phyloP scores from a whole-genome alignment of 2,329 filamentous ascomycete genomes.

The Colletotrichum agaves region DNA sequence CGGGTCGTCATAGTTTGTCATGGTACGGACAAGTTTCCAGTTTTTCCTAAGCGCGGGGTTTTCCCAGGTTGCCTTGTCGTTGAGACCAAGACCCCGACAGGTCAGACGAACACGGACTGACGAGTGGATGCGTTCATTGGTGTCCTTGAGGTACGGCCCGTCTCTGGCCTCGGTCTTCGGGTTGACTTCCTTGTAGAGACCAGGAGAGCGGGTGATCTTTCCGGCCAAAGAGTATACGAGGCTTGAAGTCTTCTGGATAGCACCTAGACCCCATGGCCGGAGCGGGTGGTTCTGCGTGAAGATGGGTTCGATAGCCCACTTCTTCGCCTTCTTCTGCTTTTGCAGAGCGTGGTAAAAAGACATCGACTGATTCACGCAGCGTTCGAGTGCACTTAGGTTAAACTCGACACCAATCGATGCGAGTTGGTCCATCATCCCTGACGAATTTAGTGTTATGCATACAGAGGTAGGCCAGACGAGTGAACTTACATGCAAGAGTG shows the following conservation, averaged over 20 bases:
- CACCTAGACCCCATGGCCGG: constrained; percentile 60
- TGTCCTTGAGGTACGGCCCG: constrained; percentile 57
- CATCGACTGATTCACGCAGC: constrained; percentile 48
- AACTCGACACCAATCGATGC: constrained; percentile 63
- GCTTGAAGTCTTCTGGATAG: constrained; percentile 52
- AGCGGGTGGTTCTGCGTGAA: constrained; percentile 58
- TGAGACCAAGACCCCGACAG: constrained; percentile 59
- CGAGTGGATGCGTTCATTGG: constrained; percentile 66
- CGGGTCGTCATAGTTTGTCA: constrained; percentile 47
- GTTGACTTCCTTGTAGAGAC: constrained; percentile 58
- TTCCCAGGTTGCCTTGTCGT: constrained; percentile 60
- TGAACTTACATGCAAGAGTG: constrained; percentile 50
- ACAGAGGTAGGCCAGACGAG: not conserved
- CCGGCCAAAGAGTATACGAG: constrained; percentile 58
- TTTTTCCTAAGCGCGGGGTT: constrained; percentile 55
- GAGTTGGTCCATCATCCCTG: constrained; percentile 68
- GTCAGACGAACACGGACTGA: constrained; percentile 65
- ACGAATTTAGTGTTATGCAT: not conserved
- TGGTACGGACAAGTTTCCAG: constrained; percentile 56
- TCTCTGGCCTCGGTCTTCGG: constrained; percentile 50
- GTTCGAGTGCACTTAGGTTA: constrained; percentile 52
- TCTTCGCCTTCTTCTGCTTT: constrained; percentile 34
- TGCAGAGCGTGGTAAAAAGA: constrained; percentile 43
- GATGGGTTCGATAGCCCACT: constrained; percentile 61
- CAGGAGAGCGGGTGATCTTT: constrained; percentile 56